Evolutionary conservation across 768 basidiomycete genomes (phyloP), one percentile per base, ranked within the genome.

Genomic region (Gelatoporia subvermispora): DNA sequence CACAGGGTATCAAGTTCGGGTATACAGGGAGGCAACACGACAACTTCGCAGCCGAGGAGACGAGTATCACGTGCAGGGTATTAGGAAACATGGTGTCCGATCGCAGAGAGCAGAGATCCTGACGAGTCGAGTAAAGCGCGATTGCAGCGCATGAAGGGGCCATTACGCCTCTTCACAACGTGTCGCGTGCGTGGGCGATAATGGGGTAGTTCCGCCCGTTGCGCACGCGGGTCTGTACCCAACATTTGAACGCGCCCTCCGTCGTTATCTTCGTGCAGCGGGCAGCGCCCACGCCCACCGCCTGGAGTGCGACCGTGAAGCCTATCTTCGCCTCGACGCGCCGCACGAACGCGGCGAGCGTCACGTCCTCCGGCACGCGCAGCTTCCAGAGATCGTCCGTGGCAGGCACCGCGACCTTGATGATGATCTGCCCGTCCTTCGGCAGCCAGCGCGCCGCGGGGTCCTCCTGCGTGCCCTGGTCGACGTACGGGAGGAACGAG

Each of bases 351-450:
- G 50, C 52, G n/a, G 45, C 52, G 35, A 72, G 65, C 36, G 43
- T 48, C 46, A 65, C 54, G 45, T 60, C 53, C 41, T 61, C 61
- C 17, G 70, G 60, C 18, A 70, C 67, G 36, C 62, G 62, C 40
- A 72, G 50, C 53, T 57, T 66, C 71, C 71, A 72, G 46, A 69
- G 61, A 49, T 72, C 71, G 49, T 71, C 65, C 31, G 64, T 70
- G 34, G 61, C 59, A 31, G 69, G 69, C 8, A 71, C 68, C 38
- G 66, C 65, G 11, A 72, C 67, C 54, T 72, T 72, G 60, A 72
- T 56, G 47, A 69, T 35, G 43, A 72, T 72, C 53, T 55, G 58
- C 3, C 66, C 69, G 22, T 65, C 53, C 24, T 56, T 56, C 24
- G 71, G 60, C 18, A 60, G 60, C 70, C 70, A 72, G 42, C 46